Conservation (phyloP, 2,329 filamentous ascomycete genomes). For the Paecilomyces dactylethromorphus region DNA sequence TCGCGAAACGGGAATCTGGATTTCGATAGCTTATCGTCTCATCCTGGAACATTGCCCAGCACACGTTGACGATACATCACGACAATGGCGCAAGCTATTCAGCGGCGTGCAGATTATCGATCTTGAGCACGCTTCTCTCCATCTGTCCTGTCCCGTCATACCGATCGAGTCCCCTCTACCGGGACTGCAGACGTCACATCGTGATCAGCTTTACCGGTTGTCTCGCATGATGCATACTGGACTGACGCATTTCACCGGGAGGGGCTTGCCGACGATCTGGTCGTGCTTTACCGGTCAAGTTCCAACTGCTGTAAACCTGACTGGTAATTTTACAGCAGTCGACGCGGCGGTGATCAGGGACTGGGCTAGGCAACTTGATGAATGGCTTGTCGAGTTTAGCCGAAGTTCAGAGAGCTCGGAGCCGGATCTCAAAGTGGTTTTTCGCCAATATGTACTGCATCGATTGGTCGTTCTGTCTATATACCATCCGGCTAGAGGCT, state of each 20-base stretch:
- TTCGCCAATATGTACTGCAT: slow-evolving; percentile 9
- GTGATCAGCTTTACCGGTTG: slow-evolving; percentile 6
- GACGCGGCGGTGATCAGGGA: too few species aligned
- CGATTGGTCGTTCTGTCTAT: slow-evolving; percentile 9
- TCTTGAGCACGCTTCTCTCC: slow-evolving; percentile 6
- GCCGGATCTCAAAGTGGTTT: slow-evolving; percentile 4
- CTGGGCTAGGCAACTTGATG: too few species aligned
- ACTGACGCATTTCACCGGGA: slow-evolving; percentile 6
- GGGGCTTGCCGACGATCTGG: slow-evolving; percentile 7
- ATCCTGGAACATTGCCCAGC: too few species aligned
- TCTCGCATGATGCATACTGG: slow-evolving; percentile 8
- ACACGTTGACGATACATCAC: too few species aligned
- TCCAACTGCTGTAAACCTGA: too few species aligned
- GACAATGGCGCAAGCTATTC: too few species aligned
- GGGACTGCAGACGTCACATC: slow-evolving; percentile 4
- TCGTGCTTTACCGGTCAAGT: slow-evolving; percentile 2
- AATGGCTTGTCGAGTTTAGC: too few species aligned
- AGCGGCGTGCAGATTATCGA: too few species aligned
- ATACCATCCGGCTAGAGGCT: slow-evolving; percentile 6
- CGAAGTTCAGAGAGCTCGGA: not conserved
- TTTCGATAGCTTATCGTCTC: too few species aligned
- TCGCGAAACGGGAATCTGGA: too few species aligned
- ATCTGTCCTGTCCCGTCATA: slow-evolving; percentile 7
- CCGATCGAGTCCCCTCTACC: slow-evolving; percentile 7
- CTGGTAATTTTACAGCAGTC: too few species aligned